phyloP scores from a whole-genome alignment of 495 filamentous ascomycete genomes.

The Lasiosphaeria miniovina region DNA sequence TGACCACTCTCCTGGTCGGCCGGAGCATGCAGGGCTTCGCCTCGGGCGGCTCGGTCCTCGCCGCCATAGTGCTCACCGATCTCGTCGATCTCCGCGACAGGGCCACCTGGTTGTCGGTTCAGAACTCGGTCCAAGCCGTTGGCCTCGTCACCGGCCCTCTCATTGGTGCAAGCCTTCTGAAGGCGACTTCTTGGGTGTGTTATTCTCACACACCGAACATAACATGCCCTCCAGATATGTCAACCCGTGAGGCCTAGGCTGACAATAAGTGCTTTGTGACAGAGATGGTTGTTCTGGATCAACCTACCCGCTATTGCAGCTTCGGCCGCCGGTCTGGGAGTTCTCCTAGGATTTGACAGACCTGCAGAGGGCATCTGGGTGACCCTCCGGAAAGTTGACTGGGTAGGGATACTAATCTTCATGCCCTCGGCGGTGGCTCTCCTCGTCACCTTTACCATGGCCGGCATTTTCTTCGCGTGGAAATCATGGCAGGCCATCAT shows the following conservation, averaged over 20 bases:
- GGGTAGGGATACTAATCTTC: conserved; percentile 58
- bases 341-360: conserved; percentile 38
- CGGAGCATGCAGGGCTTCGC: conserved; percentile 68
- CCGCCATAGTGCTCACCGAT: conserved; percentile 64
- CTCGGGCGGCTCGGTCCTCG: conserved; percentile 62
- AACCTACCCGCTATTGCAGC: conserved; percentile 41
- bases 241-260: conserved; percentile 32
- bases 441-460: conserved; percentile 55
- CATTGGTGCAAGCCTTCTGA: conserved; percentile 39
- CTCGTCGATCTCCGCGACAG: conserved; percentile 52
- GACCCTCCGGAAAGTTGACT: conserved; percentile 57
- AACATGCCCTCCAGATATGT: conserved; percentile 10
- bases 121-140: conserved; percentile 32
- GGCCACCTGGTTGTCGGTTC: conserved; percentile 39
- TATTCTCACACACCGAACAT: conserved; percentile 53
- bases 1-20: conserved; percentile 61
- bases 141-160: conserved; percentile 23
- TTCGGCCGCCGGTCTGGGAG: conserved; percentile 32
- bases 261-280: conserved; percentile 40
- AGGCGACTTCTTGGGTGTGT: conserved; percentile 60
- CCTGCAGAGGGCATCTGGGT: conserved; percentile 16
- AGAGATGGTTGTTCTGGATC: conserved; percentile 39
- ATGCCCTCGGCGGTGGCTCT: conserved; percentile 44
- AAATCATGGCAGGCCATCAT: conserved; percentile 52
- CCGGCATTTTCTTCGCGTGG: conserved; percentile 56